Evolutionary conservation across 768 basidiomycete genomes (phyloP).

Genomic region (Termitomyces eurrhizus): DNA sequence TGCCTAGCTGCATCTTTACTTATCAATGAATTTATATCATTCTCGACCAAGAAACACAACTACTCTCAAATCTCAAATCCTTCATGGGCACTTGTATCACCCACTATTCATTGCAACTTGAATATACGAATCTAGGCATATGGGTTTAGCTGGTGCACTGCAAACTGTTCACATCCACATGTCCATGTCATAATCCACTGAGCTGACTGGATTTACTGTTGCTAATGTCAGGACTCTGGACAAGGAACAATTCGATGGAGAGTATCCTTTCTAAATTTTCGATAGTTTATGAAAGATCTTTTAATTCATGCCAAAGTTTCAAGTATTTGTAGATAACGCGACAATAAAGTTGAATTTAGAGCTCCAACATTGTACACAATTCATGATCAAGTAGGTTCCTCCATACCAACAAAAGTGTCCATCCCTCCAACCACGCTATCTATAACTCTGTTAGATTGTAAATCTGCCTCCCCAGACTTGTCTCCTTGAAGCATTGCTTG

Average conservation of each 20-base stretch:
- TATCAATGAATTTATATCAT: neutral
- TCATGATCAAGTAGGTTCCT: slow-evolving; percentile 31
- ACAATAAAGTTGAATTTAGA: too few species aligned
- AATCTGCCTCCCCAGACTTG: slow-evolving; percentile 13
- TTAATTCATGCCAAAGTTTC: neutral
- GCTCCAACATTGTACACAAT: neutral
- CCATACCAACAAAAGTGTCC: slow-evolving; percentile 43
- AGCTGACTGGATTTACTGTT: slow-evolving; percentile 4
- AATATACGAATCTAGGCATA: slow-evolving; percentile 5
- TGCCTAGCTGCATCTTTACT: neutral
- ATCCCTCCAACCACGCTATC: slow-evolving; percentile 29
- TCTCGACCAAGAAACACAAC: slow-evolving; percentile 2
- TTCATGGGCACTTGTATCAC: slow-evolving; percentile 10
- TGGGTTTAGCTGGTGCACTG: slow-evolving; percentile 3
- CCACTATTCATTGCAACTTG: slow-evolving; percentile 4
- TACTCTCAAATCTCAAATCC: slow-evolving; percentile 6
- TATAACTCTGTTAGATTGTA: slow-evolving; percentile 21
- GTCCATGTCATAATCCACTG: neutral
- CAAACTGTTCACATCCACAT: neutral
- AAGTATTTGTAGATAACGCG: too few species aligned
- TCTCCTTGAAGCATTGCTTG: slow-evolving; percentile 30
- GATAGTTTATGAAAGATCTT: neutral
- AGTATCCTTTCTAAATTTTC: slow-evolving; percentile 7
- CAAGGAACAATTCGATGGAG: slow-evolving; percentile 10
- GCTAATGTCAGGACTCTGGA: slow-evolving; percentile 6